Evolutionary conservation across 257 asterid species (phyloP), one percentile per base, ranked within the genome.

Genomic region (Solanum medicagineum): DNA sequence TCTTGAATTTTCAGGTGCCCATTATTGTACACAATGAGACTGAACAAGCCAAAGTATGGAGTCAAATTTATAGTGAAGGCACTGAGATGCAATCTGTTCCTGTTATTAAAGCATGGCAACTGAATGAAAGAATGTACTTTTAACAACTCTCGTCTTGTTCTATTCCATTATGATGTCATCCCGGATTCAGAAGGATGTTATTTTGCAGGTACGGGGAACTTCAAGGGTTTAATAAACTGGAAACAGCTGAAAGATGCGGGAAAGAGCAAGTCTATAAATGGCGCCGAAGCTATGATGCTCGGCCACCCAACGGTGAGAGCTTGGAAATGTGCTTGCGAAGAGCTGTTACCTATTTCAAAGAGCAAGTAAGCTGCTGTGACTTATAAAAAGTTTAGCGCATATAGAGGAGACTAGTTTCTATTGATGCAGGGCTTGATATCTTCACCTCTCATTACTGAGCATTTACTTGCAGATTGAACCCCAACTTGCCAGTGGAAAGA

Each of bases 221-320:
- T 66, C 99, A 96, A 88, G 99, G 99, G 69, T 89, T 91, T 87
- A 93, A 96, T 89, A 95, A 95, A 90, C 90, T 90, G 86, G 94
- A 93, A 92, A 95, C 99, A n/a, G 97, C 99, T 24, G 95, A 94
- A 87, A 68, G 85, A 86, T 94, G 91, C 80, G 99, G 99, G 86
- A 93, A 91, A 85, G 98, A 94, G 85, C 98, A 95, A 87, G 98
- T 94, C 66, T 88, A 95, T 89, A 94, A 89, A 90, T 95, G 99
- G 99, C 97, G 97, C 54, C 88, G 99, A 90, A 95, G 95, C 85
- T 95, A 95, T 87, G 92, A 95, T 83, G 97, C 94, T 87, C 95
- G 91, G 53, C 99, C 98, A 7, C 99, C 98, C 81, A 95, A 93
- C 53, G 99, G 99, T 47, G 99, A 95, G 92, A 95, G 99, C 92